Percentiles rank a stretch among this genome's conserved stretches.
Evolutionary conservation across 2,329 filamentous ascomycete species (phyloP).

Genomic region (Curvularia hawaiiensis): DNA sequence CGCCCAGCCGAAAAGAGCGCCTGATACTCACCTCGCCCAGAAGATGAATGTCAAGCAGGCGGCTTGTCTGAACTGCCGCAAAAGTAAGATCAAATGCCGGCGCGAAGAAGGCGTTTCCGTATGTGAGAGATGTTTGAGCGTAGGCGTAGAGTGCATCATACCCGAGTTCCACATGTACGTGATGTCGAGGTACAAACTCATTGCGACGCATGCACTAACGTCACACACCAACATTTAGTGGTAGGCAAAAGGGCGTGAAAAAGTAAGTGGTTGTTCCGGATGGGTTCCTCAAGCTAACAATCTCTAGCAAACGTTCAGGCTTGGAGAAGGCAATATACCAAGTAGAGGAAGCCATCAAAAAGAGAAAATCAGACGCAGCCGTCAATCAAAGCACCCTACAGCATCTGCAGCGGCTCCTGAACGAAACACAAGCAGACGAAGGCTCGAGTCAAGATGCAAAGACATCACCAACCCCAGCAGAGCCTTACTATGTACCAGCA

Average conservation of each 20-base stretch:
- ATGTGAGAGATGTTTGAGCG: conserved; percentile 67
- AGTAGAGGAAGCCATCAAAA: conserved; percentile 67
- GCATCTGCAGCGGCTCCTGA: conserved; percentile 57
- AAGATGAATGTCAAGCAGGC: conserved; percentile 49
- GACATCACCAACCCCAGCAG: conserved; percentile 8
- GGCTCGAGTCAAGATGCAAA: conserved; percentile 4
- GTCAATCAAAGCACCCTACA: conserved; percentile 33
- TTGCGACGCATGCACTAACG: neutral
- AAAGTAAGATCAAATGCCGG: conserved; percentile 69
- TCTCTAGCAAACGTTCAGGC: conserved; percentile 70
- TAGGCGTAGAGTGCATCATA: conserved; percentile 66
- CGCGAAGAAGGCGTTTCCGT: conserved; percentile 57
- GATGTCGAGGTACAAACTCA: neutral
- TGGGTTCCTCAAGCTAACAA: conserved; percentile 9
- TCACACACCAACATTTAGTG: conserved; percentile 31
- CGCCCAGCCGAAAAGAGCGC: neutral
- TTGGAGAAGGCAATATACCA: conserved; percentile 76
- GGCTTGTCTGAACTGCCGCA: conserved; percentile 67
- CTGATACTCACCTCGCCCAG: neutral
- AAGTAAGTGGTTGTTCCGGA: conserved; percentile 59
- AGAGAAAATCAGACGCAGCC: conserved; percentile 34
- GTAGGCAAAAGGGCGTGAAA: conserved; percentile 76
- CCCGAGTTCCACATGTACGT: conserved; percentile 65
- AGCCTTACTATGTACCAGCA: conserved; percentile 13
- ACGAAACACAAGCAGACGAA: conserved; percentile 50